Percentiles rank a stretch among this genome's conserved stretches.
Conservation (phyloP, 78 protist species). For the Polysphondylium violaceum region DNA sequence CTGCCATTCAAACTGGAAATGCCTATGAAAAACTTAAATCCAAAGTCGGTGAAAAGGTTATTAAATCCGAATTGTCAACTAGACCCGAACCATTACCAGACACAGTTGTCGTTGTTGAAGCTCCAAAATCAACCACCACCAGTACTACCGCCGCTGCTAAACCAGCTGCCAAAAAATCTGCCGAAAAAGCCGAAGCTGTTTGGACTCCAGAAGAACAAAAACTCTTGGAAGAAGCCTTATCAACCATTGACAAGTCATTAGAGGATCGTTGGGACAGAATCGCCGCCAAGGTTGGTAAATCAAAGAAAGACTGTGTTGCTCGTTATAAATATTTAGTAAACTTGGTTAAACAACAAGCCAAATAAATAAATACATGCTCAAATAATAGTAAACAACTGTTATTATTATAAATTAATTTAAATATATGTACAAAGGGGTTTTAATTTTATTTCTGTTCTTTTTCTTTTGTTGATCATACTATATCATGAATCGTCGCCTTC, state of each 20-base stretch:
- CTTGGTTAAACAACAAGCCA: constrained; percentile 27
- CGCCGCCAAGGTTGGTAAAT: constrained; percentile 59
- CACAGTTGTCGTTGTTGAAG: not conserved
- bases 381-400: not conserved
- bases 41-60: constrained; percentile 58
- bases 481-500: not conserved
- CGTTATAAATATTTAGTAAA: constrained; percentile 75
- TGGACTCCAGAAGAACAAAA: constrained; percentile 85
- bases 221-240: constrained; percentile 75
- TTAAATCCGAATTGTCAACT: constrained; percentile 29
- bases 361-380: not conserved
- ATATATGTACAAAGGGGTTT: too few relatives aligned
- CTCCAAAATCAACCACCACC: not conserved
- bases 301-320: constrained; percentile 81
- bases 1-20: constrained; percentile 6
- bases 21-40: constrained; percentile 70
- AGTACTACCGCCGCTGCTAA: constrained; percentile 50
- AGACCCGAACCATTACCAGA: constrained; percentile 30
- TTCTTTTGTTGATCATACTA: not conserved
- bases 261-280: constrained; percentile 82
- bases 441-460: not conserved
- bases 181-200: constrained; percentile 10
- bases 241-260: constrained; percentile 44
- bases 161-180: constrained; percentile 23
- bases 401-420: too few relatives aligned